Evolutionary conservation across 2,329 filamentous ascomycete species (phyloP), one percentile per base, ranked within the genome.

Genomic region (Pseudogymnoascus sp.): DNA sequence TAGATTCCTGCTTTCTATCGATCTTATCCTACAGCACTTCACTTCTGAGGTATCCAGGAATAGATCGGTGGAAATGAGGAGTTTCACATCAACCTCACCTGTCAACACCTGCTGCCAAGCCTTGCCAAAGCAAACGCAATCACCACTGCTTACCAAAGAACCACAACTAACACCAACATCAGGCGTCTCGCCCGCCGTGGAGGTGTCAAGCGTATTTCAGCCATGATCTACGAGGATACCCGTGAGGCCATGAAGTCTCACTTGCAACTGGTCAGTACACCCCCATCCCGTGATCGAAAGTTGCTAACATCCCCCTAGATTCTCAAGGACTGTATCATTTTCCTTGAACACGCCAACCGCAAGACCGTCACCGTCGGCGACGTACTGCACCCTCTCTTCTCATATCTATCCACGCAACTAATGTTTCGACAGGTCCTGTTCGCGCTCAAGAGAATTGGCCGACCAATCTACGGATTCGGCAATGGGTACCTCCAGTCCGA

Each of bases 131-230:
- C 44, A 9, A 19, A 7, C 15, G 2, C 44, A 29, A 17, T 13
- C 1, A 26, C 1, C 15, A n/a, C 17, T 31, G 23, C 31, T 17
- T 53, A 17, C 44, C 44, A 17, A 53, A 0, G 3, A 53, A 17
- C 4, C 7, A 53, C 23, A 4, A 31, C 31, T 61, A 44, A 33
- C 53, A 3, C 13, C 21, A 31, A 10, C n/a, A 61, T 66, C 56
- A 68, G 88, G 67, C 86, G 89, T 42, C 75, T 93, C 0, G 90
- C 90, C 1, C 83, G 90, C 5, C 85, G 90, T 6, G 90, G 89
- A 1, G 90, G 90, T 0, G 87, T 93, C 0, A 92, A 92, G 72
- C 79, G 89, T 0, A 91, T 93, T 7, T 87, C 86, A 2, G 44
- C 0, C 81, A 67, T 53, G 0, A 87, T 92, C 2, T 93, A 93